These are phyloP conservation scores for Cruciata laevipes DNA, from an alignment of 257 asterid species.

Conservation along the genomic window DNA sequence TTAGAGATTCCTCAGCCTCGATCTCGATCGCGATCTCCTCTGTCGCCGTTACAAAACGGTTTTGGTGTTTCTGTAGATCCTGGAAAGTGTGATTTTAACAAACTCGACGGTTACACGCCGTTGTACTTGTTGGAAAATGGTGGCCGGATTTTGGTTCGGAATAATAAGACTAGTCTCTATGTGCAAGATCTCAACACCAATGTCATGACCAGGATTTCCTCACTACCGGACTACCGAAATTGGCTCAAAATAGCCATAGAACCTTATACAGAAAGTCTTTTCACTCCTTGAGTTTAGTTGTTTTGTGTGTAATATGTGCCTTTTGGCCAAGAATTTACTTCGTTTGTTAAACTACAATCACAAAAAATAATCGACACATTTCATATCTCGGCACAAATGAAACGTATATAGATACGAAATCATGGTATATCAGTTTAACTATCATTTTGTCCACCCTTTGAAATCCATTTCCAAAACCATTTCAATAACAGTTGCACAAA, in stretches of 20 bases:
- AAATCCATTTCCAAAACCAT: conserved; percentile 10
- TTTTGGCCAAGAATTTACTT: too few relatives aligned
- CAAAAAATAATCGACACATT: too few relatives aligned
- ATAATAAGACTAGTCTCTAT: not conserved
- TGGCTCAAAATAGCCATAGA: not conserved
- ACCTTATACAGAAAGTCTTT: not conserved
- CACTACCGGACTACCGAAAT: not conserved
- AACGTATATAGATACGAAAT: too few relatives aligned
- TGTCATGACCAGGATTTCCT: not conserved
- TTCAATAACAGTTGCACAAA: conserved; percentile 2
- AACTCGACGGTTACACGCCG: not conserved
- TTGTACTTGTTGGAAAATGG: not conserved
- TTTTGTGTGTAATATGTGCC: too few relatives aligned
- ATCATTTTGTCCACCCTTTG: conserved; percentile 4
- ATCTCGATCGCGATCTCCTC: not conserved
- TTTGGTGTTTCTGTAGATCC: too few relatives aligned
- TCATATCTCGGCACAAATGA: too few relatives aligned
- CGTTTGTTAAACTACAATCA: too few relatives aligned
- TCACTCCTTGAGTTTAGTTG: not conserved
- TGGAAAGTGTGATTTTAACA: too few relatives aligned
- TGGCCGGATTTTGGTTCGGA: not conserved
- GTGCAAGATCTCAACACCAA: not conserved
- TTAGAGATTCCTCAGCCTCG: not conserved
- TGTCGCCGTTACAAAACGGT: not conserved
- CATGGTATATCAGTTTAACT: not conserved